Percentiles rank a stretch among this genome's conserved stretches.
Conservation (phyloP, 2,329 filamentous ascomycete species). For the Berkeleyomyces basicola region DNA sequence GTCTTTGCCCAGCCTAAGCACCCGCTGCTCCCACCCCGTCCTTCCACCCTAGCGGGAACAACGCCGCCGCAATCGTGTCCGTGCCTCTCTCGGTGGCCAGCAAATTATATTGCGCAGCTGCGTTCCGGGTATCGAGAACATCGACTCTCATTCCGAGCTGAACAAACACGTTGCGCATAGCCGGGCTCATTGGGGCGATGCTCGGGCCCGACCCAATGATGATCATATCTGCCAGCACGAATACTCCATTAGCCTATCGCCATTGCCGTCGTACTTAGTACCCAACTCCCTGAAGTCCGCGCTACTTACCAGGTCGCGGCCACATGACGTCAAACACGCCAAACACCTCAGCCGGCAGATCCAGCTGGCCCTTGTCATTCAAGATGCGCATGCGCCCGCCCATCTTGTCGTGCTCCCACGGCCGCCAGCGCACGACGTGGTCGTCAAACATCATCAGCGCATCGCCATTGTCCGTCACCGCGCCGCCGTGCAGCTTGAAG, state of each 20-base stretch:
- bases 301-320: conserved; percentile 65
- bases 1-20: not conserved
- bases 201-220: conserved; percentile 72
- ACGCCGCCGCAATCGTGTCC: conserved; percentile 65
- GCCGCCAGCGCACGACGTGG: conserved; percentile 77
- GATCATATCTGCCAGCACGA: conserved; percentile 48
- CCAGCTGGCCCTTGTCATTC: conserved; percentile 69
- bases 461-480: conserved; percentile 48
- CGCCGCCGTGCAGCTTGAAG: conserved; percentile 72
- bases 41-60: conserved; percentile 75
- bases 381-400: conserved; percentile 32
- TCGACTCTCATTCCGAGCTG: conserved; percentile 73
- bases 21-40: conserved; percentile 33
- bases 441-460: conserved; percentile 70
- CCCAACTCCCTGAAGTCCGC: not conserved
- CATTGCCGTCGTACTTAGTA: not conserved
- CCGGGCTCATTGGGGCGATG: conserved; percentile 60
- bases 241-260: not conserved
- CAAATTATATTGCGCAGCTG: conserved; percentile 85
- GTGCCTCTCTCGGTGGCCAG: conserved; percentile 87
- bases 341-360: conserved; percentile 54
- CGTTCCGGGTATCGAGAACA: conserved; percentile 81
- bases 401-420: conserved; percentile 41
- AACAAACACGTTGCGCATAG: conserved; percentile 55
- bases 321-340: conserved; percentile 62